phyloP scores from a whole-genome alignment of 2,329 filamentous ascomycete genomes.

The Sarocladiaceae sp. region DNA sequence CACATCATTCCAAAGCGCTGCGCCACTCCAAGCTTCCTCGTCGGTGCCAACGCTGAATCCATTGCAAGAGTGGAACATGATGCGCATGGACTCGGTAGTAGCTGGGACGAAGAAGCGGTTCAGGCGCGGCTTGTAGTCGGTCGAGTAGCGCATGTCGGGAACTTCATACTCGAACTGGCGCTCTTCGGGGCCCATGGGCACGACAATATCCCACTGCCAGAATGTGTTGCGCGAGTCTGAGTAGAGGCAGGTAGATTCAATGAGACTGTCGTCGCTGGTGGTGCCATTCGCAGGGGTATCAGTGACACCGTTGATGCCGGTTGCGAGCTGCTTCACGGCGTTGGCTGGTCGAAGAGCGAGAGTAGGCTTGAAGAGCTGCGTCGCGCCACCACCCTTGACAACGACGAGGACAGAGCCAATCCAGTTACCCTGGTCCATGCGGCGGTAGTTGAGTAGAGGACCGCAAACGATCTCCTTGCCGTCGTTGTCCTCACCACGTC shows the following conservation, averaged over 20 bases:
- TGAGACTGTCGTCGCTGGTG: slow-evolving; percentile 35
- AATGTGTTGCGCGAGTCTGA: slow-evolving; percentile 69
- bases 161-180: slow-evolving; percentile 74
- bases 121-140: slow-evolving; percentile 46
- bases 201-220: slow-evolving; percentile 80
- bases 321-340: slow-evolving; percentile 15
- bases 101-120: slow-evolving; percentile 84
- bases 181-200: slow-evolving; percentile 67
- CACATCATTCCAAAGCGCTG: slow-evolving; percentile 94
- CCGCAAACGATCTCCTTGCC: slow-evolving; percentile 61
- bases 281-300: slow-evolving; percentile 22
- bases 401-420: slow-evolving; percentile 82
- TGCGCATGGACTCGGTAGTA: slow-evolving; percentile 80
- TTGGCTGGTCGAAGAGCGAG: slow-evolving; percentile 46
- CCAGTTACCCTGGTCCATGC: slow-evolving; percentile 69
- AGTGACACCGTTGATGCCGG: slow-evolving; percentile 20
- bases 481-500: slow-evolving; percentile 25
- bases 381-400: slow-evolving; percentile 61
- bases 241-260: slow-evolving; percentile 49
- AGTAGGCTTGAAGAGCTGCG: slow-evolving; percentile 51
- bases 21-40: slow-evolving; percentile 78
- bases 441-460: slow-evolving; percentile 71
- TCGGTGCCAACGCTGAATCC: slow-evolving; percentile 88
- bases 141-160: slow-evolving; percentile 55
- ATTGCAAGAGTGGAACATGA: slow-evolving; percentile 98